Evolutionary conservation across 345 rosid genomes (phyloP).

Genomic region (Brassica juncea): DNA sequence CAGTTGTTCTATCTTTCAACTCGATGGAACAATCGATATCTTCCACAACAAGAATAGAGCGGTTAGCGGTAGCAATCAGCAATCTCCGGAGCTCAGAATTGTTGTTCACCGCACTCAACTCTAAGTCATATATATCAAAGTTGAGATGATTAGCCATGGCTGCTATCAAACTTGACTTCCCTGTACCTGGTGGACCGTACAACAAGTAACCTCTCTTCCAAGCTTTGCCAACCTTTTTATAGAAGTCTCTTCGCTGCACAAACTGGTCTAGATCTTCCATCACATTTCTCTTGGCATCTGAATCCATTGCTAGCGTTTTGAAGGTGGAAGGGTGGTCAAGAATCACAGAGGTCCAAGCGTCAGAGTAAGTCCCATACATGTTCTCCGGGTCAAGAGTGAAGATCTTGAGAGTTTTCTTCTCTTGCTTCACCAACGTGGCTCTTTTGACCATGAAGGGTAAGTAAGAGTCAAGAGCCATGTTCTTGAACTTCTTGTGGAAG

Average conservation of each 20-base stretch:
- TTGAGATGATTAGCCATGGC: neutral
- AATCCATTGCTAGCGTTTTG: neutral
- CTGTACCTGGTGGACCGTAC: neutral
- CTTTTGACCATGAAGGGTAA: slow-evolving; percentile 50
- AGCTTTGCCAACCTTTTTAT: neutral
- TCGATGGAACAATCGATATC: neutral
- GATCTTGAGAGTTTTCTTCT: slow-evolving; percentile 57
- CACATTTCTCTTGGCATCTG: neutral
- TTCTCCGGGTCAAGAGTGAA: slow-evolving; percentile 43
- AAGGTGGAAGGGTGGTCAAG: neutral
- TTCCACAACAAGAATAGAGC: neutral
- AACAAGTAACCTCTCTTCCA: neutral
- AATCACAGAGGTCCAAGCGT: slow-evolving; percentile 48
- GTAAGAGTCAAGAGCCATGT: slow-evolving; percentile 50
- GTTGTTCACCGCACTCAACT: neutral
- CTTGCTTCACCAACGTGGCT: slow-evolving; percentile 46
- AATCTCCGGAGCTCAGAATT: neutral
- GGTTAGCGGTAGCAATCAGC: neutral
- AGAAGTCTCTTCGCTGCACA: neutral
- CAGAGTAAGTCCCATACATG: slow-evolving; percentile 46
- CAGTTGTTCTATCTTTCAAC: neutral
- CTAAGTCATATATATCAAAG: neutral
- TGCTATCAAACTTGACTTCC: neutral
- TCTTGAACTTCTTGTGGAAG: slow-evolving; percentile 57
- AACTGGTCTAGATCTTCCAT: neutral